Base-by-base conservation (phyloP, 2,329 filamentous ascomycete genomes). In the Alternaria sp. region DNA sequence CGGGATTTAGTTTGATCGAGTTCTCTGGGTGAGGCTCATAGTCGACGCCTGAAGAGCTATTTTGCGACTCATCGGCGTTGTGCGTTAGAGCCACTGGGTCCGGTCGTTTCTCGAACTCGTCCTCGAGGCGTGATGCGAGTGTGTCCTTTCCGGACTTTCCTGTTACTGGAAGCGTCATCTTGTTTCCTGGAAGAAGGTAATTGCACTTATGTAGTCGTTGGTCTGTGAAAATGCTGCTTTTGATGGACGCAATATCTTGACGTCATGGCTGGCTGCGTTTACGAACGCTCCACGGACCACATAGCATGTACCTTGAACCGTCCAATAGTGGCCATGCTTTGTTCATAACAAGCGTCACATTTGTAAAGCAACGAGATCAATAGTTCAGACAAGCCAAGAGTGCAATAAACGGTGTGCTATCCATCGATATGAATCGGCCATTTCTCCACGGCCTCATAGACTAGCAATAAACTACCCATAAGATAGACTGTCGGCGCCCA, bases 81-180 rank as follows among this genome's bases (percentile, higher is more conserved):
- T 64, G 57, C 0, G 78, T 78, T 3, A 78, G 61, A 4, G 62
- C 63, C n/a, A 74, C 62, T 3, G 76, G 75, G 34, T 72, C 64
- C 9, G 68, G 68, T 22, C 67, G 60, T 51, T 70, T 71, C 44
- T 71, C 66, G 57, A 62, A 71, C 7, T 63, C 55, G 27, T 60
- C 32, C 30, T 69, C 57, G 3, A 68, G 50, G 6, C 16, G 18
- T 51, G 63, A 38, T 9, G 62, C 64, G 22, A 63, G 63, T 11
- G 59, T 65, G 9, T 67, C 59, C 10, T 67, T 64, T 32, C 54
- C 54, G 6, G 58, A 57, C 10, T 57, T 60, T 16, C 58, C 58
- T 38, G 30, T 30, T 5, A 57, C 34, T 28, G 54, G 54, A 3
- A 60, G 25, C 27, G 58, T 53, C 58, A 60, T 60, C 2, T 16